These are phyloP conservation scores for Eutrema japonicum DNA, from an alignment of 345 rosid genomes.

Conservation along the genomic window DNA sequence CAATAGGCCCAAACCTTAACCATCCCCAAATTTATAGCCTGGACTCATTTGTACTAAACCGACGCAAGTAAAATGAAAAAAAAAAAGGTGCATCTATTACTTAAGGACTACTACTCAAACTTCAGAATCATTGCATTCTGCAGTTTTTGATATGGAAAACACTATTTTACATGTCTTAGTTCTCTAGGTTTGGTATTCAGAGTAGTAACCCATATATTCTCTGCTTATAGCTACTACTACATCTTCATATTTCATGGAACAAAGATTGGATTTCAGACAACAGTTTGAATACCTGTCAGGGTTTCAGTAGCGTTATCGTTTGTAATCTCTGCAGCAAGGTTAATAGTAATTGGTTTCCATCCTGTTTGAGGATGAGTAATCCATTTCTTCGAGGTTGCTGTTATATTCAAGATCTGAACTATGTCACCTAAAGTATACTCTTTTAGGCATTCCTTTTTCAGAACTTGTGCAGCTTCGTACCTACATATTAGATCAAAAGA, in stretches of 20 bases:
- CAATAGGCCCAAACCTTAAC: constrained; percentile 15
- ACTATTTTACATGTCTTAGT: constrained; percentile 36
- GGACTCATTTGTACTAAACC: constrained; percentile 5
- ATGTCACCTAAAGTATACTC: constrained; percentile 66
- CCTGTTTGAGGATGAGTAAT: constrained; percentile 64
- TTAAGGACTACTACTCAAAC: constrained; percentile 11
- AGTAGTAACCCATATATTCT: constrained; percentile 23
- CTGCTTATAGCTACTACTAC: constrained; percentile 26
- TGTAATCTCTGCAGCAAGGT: constrained; percentile 45
- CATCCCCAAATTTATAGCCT: background rate
- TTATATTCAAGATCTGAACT: constrained; percentile 72
- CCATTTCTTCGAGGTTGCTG: constrained; percentile 65
- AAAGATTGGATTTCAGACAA: constrained; percentile 32
- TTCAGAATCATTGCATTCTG: constrained; percentile 34
- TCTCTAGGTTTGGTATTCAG: constrained; percentile 15
- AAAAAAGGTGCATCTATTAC: background rate
- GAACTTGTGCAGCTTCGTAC: constrained; percentile 74
- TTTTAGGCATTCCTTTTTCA: constrained; percentile 62
- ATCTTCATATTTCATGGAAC: constrained; percentile 20
- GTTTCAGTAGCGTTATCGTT: constrained; percentile 41
- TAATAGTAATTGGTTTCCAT: constrained; percentile 76
- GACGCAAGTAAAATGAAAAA: background rate
- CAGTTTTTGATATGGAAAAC: constrained; percentile 37
- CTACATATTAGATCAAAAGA: constrained; percentile 45
- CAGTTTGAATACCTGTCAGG: constrained; percentile 33